Conservation (phyloP, 108 stramenopile genomes). For the Cyclotella choctawhatcheeana region DNA sequence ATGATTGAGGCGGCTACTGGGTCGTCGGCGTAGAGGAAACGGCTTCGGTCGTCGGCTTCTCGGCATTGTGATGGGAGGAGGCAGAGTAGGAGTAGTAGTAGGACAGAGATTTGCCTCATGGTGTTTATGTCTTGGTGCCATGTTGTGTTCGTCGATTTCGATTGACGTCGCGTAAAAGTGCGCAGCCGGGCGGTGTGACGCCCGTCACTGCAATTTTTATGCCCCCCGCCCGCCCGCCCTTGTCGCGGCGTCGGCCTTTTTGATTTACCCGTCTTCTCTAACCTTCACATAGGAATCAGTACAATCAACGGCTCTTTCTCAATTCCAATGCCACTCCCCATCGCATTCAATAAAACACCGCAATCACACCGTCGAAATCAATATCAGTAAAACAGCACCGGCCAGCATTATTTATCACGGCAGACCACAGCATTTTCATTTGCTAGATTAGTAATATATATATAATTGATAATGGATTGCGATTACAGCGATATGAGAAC, state of each 20-base stretch:
- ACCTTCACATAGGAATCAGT: neutral
- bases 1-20: slow-evolving; percentile 36
- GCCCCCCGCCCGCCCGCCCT: too few species aligned
- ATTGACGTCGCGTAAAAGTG: too few species aligned
- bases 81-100: neutral
- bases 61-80: slow-evolving; percentile 19
- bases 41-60: slow-evolving; percentile 48
- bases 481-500: slow-evolving; percentile 39
- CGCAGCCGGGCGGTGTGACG: too few species aligned
- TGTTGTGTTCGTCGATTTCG: too few species aligned
- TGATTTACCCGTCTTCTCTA: too few species aligned
- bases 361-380: too few species aligned
- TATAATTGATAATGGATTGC: too few species aligned
- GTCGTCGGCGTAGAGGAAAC: slow-evolving; percentile 51
- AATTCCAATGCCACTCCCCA: too few species aligned
- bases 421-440: neutral
- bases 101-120: neutral
- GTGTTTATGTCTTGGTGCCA: neutral
- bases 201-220: too few species aligned
- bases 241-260: too few species aligned
- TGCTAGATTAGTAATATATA: slow-evolving; percentile 14
- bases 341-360: too few species aligned
- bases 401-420: neutral
- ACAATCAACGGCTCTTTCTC: neutral
- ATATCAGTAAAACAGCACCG: neutral